Evolutionary conservation across 1,139 yeast species (phyloP), one percentile per base, ranked within the genome.

Genomic region (Lodderomyces orthopsilosis): DNA sequence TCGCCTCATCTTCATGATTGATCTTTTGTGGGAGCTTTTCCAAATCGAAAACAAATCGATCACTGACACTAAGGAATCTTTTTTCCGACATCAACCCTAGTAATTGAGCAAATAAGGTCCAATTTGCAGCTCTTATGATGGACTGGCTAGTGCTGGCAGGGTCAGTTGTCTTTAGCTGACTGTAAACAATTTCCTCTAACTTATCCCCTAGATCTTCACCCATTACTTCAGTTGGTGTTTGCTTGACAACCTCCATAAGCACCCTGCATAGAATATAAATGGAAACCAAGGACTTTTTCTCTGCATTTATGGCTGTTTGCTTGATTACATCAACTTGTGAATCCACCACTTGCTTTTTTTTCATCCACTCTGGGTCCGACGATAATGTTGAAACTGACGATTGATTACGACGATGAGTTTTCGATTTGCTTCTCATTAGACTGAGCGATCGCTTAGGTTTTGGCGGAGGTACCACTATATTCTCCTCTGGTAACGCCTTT

Each of bases 251-350:
- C 58, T 93, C 98, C 47, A 91, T 88, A 44, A 94, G 73, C 1
- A 91, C 98, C 39, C 98, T 75, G 63, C 98, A 93, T n/a, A 93
- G 66, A 30, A 94, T 87, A 61, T 83, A 93, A 17, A 93, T 90
- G 45, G 94, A 84, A 2, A 94, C 90, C 41, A 91, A 67, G 13
- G 93, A 86, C 60, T 88, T 90, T 46, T 95, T 70, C 48, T 91
- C 97, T 0, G 95, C 94, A 52, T 85, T 88, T 3, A 87, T 77
- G 3, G 91, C 94, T 0, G 83, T 78, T 46, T 80, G 81, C 50
- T 84, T 74, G 0, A 90, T 81, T 36, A 75, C 76, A 36, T 75
- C 75, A 3, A 83, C 74, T 48, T 76, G 79, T 18, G 62, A 68
- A 39, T 68, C 74, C 41, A 60, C 62, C 28, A 37, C 55, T 9